Conservation (phyloP, 2,329 filamentous ascomycete genomes). For the Aspergillus vadensis region DNA sequence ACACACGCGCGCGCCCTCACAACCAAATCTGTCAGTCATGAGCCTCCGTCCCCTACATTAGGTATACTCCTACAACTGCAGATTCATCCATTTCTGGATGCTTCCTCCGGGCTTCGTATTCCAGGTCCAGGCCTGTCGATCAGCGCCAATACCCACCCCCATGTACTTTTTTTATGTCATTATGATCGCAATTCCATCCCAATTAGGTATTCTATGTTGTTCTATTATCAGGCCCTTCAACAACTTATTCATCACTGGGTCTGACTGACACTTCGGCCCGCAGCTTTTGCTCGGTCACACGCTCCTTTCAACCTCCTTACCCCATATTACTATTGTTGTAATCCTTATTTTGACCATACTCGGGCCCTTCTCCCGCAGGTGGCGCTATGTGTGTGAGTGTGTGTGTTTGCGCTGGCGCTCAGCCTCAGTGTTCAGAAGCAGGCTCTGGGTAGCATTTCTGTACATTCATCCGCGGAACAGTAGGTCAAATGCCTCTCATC, state of each 20-base stretch:
- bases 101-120: slow-evolving; percentile 11
- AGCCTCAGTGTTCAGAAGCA: slow-evolving; percentile 21
- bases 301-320: slow-evolving; percentile 10
- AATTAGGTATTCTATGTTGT: background rate
- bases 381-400: slow-evolving; percentile 17
- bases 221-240: background rate
- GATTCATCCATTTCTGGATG: slow-evolving; percentile 1
- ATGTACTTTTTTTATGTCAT: slow-evolving; percentile 6
- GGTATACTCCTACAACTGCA: slow-evolving; percentile 1
- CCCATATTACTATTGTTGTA: slow-evolving; percentile 19
- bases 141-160: background rate
- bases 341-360: slow-evolving; percentile 27
- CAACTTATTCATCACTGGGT: slow-evolving; percentile 10
- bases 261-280: slow-evolving; percentile 26
- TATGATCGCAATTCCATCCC: background rate
- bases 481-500: background rate
- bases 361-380: slow-evolving; percentile 4
- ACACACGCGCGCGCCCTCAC: background rate
- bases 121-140: slow-evolving; percentile 14
- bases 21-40: slow-evolving; percentile 4
- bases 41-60: slow-evolving; percentile 1
- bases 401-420: slow-evolving; percentile 34
- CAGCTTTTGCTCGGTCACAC: slow-evolving; percentile 34
- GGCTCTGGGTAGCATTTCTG: background rate
- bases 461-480: background rate